phyloP scores from a whole-genome alignment of 2,329 filamentous ascomycete species.

The Monosporascus sp. region DNA sequence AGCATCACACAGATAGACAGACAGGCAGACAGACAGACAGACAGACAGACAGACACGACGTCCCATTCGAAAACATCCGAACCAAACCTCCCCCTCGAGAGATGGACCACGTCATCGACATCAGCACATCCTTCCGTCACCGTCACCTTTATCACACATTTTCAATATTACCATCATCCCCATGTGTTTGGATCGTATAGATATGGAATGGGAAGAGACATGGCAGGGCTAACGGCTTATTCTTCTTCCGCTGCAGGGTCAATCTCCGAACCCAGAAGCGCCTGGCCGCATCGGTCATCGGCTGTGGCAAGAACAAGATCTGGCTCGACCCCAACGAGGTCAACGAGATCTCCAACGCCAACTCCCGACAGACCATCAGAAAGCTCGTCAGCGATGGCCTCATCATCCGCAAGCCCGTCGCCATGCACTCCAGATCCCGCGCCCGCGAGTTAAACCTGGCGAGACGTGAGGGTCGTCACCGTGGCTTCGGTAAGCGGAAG shows the following conservation, averaged over 20 bases:
- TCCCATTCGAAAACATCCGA: neutral
- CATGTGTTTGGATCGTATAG: neutral
- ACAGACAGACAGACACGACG: neutral
- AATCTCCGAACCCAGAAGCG: conserved; percentile 99
- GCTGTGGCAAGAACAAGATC: conserved; percentile 99
- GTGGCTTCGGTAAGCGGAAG: conserved; percentile 99
- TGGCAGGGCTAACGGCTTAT: conserved; percentile 13
- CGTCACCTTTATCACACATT: too few relatives aligned
- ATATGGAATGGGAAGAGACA: neutral
- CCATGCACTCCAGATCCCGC: conserved; percentile 97
- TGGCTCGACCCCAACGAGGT: conserved; percentile 99
- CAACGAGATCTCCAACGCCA: conserved; percentile 99
- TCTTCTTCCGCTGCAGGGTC: conserved; percentile 62
- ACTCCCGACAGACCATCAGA: conserved; percentile 99
- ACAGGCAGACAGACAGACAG: neutral
- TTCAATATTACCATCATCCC: neutral
- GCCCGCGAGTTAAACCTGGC: conserved; percentile 93
- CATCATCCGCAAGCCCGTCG: conserved; percentile 99
- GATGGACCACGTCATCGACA: neutral
- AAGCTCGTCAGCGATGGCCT: conserved; percentile 99
- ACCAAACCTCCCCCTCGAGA: neutral
- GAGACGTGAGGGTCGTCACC: conserved; percentile 92
- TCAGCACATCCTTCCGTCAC: neutral
- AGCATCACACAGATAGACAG: neutral
- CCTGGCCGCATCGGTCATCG: conserved; percentile 96